Conservation (phyloP, 257 asterid species). For the Lavandula angustifolia region DNA sequence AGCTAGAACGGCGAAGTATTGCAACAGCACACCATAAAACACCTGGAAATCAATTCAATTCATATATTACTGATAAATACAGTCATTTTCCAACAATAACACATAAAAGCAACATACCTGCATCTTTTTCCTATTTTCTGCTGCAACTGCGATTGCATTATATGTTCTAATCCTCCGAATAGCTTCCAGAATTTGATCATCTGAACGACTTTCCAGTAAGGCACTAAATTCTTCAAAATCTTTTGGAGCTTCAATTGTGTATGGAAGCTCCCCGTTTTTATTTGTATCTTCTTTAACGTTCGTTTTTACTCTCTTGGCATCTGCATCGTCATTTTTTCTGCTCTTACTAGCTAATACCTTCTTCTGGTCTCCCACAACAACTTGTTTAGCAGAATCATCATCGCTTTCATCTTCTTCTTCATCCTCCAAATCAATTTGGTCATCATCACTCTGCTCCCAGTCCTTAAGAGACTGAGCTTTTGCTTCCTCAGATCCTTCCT, state of each 20-base stretch:
- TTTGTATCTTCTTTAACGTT: slow-evolving; percentile 31
- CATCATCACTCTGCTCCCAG: slow-evolving; percentile 99
- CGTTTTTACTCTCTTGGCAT: slow-evolving; percentile 34
- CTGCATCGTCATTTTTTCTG: slow-evolving; percentile 32
- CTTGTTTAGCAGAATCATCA: slow-evolving; percentile 29
- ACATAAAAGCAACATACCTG: slow-evolving; percentile 53
- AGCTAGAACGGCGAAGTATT: slow-evolving; percentile 87
- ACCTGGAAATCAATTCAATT: slow-evolving; percentile 49
- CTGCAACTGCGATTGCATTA: slow-evolving; percentile 80
- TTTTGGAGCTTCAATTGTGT: slow-evolving; percentile 94
- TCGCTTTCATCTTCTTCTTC: slow-evolving; percentile 43
- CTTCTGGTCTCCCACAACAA: slow-evolving; percentile 32
- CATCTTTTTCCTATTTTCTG: slow-evolving; percentile 87
- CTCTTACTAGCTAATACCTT: slow-evolving; percentile 35
- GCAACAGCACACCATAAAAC: slow-evolving; percentile 84
- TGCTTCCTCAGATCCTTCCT: slow-evolving; percentile 41
- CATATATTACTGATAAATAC: slow-evolving; percentile 12
- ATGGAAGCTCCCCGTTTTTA: slow-evolving; percentile 70
- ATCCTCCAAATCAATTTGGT: slow-evolving; percentile 55
- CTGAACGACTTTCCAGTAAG: slow-evolving; percentile 65
- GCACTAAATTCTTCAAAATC: slow-evolving; percentile 70
- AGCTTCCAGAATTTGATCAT: slow-evolving; percentile 88
- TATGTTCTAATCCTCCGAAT: slow-evolving; percentile 76
- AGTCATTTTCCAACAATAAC: slow-evolving; percentile 23
- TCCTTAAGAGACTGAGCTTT: slow-evolving; percentile 59